Evolutionary conservation across 345 rosid genomes (phyloP).

Genomic region (Clausena lansium): DNA sequence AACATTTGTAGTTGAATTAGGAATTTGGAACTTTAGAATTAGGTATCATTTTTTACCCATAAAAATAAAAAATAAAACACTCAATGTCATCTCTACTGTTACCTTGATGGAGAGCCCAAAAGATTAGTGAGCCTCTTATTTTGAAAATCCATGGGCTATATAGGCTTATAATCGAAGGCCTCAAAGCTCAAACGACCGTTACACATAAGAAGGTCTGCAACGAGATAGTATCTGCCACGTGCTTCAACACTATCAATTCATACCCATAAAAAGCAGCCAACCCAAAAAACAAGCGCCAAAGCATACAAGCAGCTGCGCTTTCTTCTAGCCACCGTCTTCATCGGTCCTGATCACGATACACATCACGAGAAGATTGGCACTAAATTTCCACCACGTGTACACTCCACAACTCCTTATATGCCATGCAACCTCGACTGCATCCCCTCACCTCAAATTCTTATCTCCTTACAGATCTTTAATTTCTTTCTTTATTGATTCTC

Average conservation of each 20-base stretch:
- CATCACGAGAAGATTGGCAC: neutral
- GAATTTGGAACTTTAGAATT: too few relatives aligned
- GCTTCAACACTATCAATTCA: neutral
- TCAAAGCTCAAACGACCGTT: too few relatives aligned
- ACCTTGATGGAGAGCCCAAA: too few relatives aligned
- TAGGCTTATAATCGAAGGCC: neutral
- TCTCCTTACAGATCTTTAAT: neutral
- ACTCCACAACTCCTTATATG: neutral
- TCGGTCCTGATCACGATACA: neutral
- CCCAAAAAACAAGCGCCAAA: constrained; percentile 17
- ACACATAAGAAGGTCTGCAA: neutral
- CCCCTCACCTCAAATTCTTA: neutral
- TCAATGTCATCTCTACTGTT: too few relatives aligned
- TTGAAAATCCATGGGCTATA: neutral
- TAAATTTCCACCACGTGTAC: neutral
- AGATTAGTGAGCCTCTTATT: too few relatives aligned
- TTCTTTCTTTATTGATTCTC: too few relatives aligned
- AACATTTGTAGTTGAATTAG: too few relatives aligned
- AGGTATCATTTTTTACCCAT: too few relatives aligned
- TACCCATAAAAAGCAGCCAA: constrained; percentile 19
- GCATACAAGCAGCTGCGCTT: neutral
- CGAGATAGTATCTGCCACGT: constrained; percentile 9
- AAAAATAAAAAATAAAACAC: too few relatives aligned
- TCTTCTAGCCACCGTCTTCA: neutral
- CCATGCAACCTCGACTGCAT: neutral